A percentile compares a stretch with the other conserved stretches of the same genome.
These are phyloP conservation scores for Helotiales sp. DNA, from an alignment of 2,329 filamentous ascomycete genomes.

Conservation along the genomic window DNA sequence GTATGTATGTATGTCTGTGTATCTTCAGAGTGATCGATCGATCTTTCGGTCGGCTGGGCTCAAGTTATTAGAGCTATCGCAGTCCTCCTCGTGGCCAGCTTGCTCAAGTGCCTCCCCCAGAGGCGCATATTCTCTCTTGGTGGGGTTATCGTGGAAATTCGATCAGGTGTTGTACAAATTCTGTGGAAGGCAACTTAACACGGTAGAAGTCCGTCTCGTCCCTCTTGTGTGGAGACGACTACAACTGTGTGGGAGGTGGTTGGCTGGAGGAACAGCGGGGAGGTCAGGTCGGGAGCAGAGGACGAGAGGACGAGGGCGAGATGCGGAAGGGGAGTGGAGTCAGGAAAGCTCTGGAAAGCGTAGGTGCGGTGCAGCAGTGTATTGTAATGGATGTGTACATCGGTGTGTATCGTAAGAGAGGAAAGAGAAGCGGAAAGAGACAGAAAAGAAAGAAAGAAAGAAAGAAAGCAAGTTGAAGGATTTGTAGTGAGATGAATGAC, in stretches of 20 bases:
- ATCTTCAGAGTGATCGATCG: not conserved
- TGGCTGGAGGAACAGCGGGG: not conserved
- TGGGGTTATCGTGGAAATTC: slow-evolving; percentile 14
- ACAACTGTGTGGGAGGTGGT: not conserved
- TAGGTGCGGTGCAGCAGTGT: too few relatives aligned
- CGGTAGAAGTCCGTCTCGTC: not conserved
- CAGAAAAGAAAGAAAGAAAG: too few relatives aligned
- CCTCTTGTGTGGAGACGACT: not conserved
- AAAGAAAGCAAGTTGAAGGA: too few relatives aligned
- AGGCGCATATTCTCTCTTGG: slow-evolving; percentile 42
- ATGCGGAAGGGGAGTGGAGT: too few relatives aligned
- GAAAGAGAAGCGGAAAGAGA: too few relatives aligned
- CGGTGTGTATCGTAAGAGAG: too few relatives aligned
- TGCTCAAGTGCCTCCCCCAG: slow-evolving; percentile 25
- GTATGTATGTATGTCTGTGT: not conserved
- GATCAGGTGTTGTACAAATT: slow-evolving; percentile 25
- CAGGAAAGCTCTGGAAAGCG: too few relatives aligned
- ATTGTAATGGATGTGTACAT: too few relatives aligned
- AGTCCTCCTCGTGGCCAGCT: slow-evolving; percentile 32
- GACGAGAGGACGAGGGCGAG: too few relatives aligned
- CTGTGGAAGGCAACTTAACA: slow-evolving; percentile 9
- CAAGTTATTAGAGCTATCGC: slow-evolving; percentile 14
- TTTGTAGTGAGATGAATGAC: too few relatives aligned
- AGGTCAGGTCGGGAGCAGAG: not conserved
- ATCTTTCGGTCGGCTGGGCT: not conserved